Evolutionary conservation across 2,329 filamentous ascomycete species (phyloP), one percentile per base, ranked within the genome.

Genomic region (Botrytis byssoidea): DNA sequence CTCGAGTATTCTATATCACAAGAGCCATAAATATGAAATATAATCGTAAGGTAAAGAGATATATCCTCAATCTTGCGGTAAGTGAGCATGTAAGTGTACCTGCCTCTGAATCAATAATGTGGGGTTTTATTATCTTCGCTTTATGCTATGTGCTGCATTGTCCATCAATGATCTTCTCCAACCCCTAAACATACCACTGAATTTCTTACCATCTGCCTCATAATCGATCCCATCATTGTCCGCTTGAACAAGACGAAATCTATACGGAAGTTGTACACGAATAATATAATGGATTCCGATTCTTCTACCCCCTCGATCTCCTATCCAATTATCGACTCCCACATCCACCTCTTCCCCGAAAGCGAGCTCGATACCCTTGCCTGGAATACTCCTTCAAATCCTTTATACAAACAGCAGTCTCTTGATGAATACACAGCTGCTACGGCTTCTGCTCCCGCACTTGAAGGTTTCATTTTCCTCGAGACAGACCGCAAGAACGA

Each of bases 271-370:
- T 37, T 10, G 8, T 42, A 64, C 37, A 42, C 51, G 20, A 25
- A 66, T 16, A 42, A 2, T 25, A 73, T 3, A 22, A 73, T 73
- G 72, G 74, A 83, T 83, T 73, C 73, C 73, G 5, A 72, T 48
- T 40, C 71, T 48, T 70, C 66, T 40, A 7, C 66, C 16, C n/a
- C 35, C 10, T 44, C 66, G 14, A 20, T 25, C 18, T 69, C 74
- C 8, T 80, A 79, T 61, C 88, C 86, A 79, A 91, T 97, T 80
- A 89, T 98, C 82, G 95, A 98, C 85, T 92, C 93, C 57, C 95
- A 98, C 85, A 92, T 98, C 83, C 95, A 98, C 84, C 90, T 98
- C 80, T 97, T 90, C 85, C 92, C 93, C 63, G 83, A 85, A 64
- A 87, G 88, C 71, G 92, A 95, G 79, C 81, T 92, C 70, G 80